phyloP scores from a whole-genome alignment of 352 stramenopile genomes.

The Phytophthora chlamydospora region DNA sequence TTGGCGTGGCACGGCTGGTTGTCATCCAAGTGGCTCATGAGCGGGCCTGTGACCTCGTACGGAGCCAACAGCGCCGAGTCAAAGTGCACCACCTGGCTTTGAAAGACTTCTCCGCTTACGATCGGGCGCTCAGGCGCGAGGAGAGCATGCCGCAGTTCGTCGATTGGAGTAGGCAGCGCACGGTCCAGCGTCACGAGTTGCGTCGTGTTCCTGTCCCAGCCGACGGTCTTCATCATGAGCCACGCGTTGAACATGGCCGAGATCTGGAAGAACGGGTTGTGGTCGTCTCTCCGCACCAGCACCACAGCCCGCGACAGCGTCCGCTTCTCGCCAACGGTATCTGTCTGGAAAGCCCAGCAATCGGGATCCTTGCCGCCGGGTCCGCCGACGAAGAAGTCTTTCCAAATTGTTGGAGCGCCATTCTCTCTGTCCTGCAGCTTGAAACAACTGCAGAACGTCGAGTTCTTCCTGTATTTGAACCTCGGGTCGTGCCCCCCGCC shows the following conservation, averaged over 20 bases:
- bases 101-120: slow-evolving; percentile 31
- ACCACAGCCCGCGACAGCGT: slow-evolving; percentile 26
- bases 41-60: slow-evolving; percentile 43
- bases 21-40: slow-evolving; percentile 58
- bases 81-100: slow-evolving; percentile 36
- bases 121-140: slow-evolving; percentile 23
- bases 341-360: slow-evolving; percentile 2
- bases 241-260: slow-evolving; percentile 45
- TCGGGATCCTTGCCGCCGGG: slow-evolving; percentile 9
- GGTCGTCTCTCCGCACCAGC: slow-evolving; percentile 46
- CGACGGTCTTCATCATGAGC: slow-evolving; percentile 35
- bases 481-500: slow-evolving; percentile 33
- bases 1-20: slow-evolving; percentile 45
- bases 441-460: slow-evolving; percentile 27
- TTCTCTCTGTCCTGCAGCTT: slow-evolving; percentile 22
- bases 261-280: slow-evolving; percentile 60
- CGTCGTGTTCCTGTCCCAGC: slow-evolving; percentile 33
- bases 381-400: slow-evolving; percentile 28
- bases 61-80: slow-evolving; percentile 43
- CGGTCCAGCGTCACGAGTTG: slow-evolving; percentile 50
- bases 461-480: slow-evolving; percentile 31
- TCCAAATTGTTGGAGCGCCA: slow-evolving; percentile 29
- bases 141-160: slow-evolving; percentile 46
- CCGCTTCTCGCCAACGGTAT: slow-evolving; percentile 6
- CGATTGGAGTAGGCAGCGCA: slow-evolving; percentile 37